phyloP scores from a whole-genome alignment of 2,329 filamentous ascomycete genomes.

The Monilinia polystroma region DNA sequence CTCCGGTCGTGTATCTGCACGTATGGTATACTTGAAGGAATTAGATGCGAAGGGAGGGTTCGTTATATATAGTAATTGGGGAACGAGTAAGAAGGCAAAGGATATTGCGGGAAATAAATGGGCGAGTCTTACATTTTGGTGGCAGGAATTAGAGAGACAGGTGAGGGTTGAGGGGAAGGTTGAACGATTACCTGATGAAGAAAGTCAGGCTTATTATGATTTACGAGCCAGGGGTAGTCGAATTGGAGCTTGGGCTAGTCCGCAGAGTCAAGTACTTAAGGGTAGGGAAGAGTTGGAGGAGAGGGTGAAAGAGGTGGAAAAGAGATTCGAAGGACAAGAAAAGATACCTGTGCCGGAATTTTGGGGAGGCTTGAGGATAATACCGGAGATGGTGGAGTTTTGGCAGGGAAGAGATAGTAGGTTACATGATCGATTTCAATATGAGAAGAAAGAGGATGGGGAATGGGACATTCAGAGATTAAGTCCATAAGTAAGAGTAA shows the following conservation, averaged over 20 bases:
- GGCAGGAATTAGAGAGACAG: conserved; percentile 82
- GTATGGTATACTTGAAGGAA: conserved; percentile 94
- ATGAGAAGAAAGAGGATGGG: conserved; percentile 59
- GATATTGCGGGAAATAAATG: conserved; percentile 73
- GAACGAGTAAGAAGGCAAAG: conserved; percentile 65
- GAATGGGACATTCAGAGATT: conserved; percentile 70
- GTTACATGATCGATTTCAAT: conserved; percentile 90
- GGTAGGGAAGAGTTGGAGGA: conserved; percentile 72
- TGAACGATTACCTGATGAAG: conserved; percentile 64
- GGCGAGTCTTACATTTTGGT: conserved; percentile 86
- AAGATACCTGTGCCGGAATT: conserved; percentile 88
- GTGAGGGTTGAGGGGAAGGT: conserved; percentile 81
- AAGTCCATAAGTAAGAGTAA: conserved; percentile 56
- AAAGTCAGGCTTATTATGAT: conserved; percentile 70
- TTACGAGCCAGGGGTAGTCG: conserved; percentile 74
- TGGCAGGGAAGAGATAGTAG: conserved; percentile 91
- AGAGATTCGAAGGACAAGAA: conserved; percentile 70
- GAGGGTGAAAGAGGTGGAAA: conserved; percentile 74
- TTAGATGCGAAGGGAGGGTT: conserved; percentile 72
- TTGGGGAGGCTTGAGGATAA: conserved; percentile 87
- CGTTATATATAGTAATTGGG: conserved; percentile 92
- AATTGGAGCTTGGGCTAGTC: conserved; percentile 90
- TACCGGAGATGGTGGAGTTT: conserved; percentile 88
- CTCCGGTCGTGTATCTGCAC: conserved; percentile 77
- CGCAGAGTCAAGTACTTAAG: conserved; percentile 75